Percentiles rank a stretch among this genome's conserved stretches.
phyloP scores from a whole-genome alignment of 2,329 filamentous ascomycete genomes.

The Scedosporium dehoogii region DNA sequence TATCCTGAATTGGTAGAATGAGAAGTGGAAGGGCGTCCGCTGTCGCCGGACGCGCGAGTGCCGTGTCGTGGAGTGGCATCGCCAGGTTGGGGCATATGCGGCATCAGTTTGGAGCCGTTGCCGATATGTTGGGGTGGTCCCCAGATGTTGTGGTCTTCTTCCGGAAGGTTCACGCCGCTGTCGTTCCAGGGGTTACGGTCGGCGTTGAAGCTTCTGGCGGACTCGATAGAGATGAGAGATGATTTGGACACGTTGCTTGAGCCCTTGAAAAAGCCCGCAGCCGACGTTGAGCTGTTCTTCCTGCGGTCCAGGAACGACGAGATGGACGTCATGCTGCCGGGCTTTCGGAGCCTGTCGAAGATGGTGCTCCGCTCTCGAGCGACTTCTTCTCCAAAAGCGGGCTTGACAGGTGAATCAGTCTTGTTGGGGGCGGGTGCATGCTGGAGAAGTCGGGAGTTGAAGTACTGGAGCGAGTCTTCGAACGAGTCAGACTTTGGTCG shows the following conservation, averaged over 20 bases:
- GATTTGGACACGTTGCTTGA: conserved; percentile 87
- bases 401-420: conserved; percentile 82
- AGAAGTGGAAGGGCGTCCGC: conserved; percentile 85
- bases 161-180: conserved; percentile 85
- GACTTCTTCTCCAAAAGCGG: conserved; percentile 72
- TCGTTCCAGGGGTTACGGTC: conserved; percentile 98
- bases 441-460: conserved; percentile 92
- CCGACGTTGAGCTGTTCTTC: conserved; percentile 86
- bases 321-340: conserved; percentile 87
- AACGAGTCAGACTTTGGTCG: conserved; percentile 99
- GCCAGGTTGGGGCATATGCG: conserved; percentile 57
- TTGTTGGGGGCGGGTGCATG: conserved; percentile 72
- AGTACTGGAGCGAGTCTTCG: conserved; percentile 92
- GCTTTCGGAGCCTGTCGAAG: conserved; percentile 89
- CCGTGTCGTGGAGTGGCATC: conserved; percentile 78
- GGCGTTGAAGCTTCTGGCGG: conserved; percentile 77
- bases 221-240: conserved; percentile 91
- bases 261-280: conserved; percentile 82
- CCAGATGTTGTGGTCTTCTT: conserved; percentile 61
- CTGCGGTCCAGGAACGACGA: conserved; percentile 92
- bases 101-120: conserved; percentile 43
- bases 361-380: conserved; percentile 71
- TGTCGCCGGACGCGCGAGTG: conserved; percentile 77
- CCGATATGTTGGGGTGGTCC: conserved; percentile 25
- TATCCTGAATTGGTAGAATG: conserved; percentile 95